phyloP scores from a whole-genome alignment of 352 stramenopile genomes.

The Pythium monospermum region DNA sequence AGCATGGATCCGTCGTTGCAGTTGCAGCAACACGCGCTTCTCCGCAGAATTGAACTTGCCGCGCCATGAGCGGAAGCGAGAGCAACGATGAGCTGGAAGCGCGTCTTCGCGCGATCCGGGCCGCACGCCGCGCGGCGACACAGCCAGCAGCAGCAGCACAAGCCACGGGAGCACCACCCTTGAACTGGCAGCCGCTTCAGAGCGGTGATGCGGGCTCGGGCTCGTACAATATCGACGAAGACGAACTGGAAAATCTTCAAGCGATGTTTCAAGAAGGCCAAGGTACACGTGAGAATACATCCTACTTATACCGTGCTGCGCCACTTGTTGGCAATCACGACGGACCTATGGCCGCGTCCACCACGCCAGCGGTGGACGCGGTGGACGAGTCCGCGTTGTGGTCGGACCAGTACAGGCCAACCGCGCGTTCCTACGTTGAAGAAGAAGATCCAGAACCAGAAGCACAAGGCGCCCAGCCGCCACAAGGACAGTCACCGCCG shows the following conservation, averaged over 20 bases:
- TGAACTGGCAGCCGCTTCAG: slow-evolving; percentile 2
- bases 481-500: not conserved
- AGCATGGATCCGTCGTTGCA: not conserved
- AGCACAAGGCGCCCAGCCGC: not conserved
- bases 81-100: slow-evolving; percentile 9
- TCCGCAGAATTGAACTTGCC: too few species aligned
- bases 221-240: slow-evolving; percentile 11
- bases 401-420: slow-evolving; percentile 15
- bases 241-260: slow-evolving; percentile 20
- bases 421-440: slow-evolving; percentile 12
- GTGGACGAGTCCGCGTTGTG: slow-evolving; percentile 6
- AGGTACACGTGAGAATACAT: too few species aligned
- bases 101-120: slow-evolving; percentile 17
- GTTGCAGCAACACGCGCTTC: too few species aligned
- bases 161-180: not conserved
- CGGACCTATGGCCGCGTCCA: not conserved
- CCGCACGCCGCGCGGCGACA: not conserved
- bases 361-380: not conserved
- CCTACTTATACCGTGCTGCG: not conserved
- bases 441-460: slow-evolving; percentile 5
- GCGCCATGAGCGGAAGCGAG: too few species aligned
- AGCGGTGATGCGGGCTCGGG: not conserved
- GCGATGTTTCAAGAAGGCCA: slow-evolving; percentile 10
- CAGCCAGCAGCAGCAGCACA: not conserved
- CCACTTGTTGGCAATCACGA: not conserved